Base-by-base conservation (phyloP, 208 protist genomes). In the Acanthamoeba triangularis region DNA sequence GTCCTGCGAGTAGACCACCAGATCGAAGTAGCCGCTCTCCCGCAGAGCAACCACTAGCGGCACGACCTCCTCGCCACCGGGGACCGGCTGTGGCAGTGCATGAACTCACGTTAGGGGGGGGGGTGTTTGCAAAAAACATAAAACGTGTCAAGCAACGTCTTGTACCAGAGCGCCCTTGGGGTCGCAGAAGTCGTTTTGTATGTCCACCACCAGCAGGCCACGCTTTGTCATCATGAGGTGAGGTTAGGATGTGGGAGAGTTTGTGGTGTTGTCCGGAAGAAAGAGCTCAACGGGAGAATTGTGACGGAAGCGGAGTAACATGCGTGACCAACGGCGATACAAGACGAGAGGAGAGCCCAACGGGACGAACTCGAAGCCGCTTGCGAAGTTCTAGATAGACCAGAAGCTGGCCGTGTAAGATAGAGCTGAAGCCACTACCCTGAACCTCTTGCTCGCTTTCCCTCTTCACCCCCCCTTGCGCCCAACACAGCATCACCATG, bases 161-260 rank as follows among this genome's bases (percentile, higher is more conserved):
- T n/a, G 56, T n/a, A 93, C 87, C 87, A 93, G 30, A 35, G 87
- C 87, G 11, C 78, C 78, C 35, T 74, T 72, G 30, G 63, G 56
- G 35, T 96, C 41, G 69, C 94, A 96, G 78, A 98, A 98, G 88
- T 98, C 97, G 87, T 98, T 97, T 94, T 98, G 97, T 13, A 98
- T 47, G 95, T 98, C 97, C 14, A 98, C 65, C 59, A 98, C 93
- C n/a, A 98, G 54, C 69, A 98, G 90, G 25, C 93, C 97, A n/a
- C 88, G 93, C 63, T 80, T 96, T 11, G 63, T 16, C 63, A 13
- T 76, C 28, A 44, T 37, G 63, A 33, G 4, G 63, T 30, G 28
- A 69, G 23, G 63, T 30, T 33, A 1, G 63, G 11, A 69, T 8
- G 63, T 25, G 10, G n/a, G 63, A 28, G 61, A 69, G 8, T n/a